Conservation (phyloP, 805 yeast genomes). For the Naumovozyma castellii region DNA sequence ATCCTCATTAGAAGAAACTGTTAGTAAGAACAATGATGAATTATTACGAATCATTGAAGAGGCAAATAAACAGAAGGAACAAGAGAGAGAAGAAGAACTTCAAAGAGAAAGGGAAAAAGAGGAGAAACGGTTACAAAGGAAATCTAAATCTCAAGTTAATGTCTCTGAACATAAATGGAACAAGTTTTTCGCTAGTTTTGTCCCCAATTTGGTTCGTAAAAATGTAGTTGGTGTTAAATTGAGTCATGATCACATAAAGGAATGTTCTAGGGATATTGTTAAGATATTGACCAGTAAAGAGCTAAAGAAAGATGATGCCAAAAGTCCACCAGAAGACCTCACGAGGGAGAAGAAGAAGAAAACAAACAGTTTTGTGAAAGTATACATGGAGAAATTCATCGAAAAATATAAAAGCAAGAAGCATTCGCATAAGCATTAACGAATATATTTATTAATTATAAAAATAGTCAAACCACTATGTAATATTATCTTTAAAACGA, state of each 20-base stretch:
- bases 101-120: constrained; percentile 17
- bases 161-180: constrained; percentile 30
- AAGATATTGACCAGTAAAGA: constrained; percentile 63
- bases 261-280: constrained; percentile 72
- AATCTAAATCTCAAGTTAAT: constrained; percentile 9
- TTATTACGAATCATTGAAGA: constrained; percentile 11
- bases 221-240: constrained; percentile 45
- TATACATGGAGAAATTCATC: constrained; percentile 60
- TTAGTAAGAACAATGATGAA: constrained; percentile 1
- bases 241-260: constrained; percentile 65
- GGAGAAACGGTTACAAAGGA: constrained; percentile 15
- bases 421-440: constrained; percentile 51
- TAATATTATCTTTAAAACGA: background rate
- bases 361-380: constrained; percentile 51
- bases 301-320: constrained; percentile 27
- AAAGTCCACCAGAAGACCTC: constrained; percentile 44
- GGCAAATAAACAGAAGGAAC: constrained; percentile 21
- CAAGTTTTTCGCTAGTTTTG: constrained; percentile 52
- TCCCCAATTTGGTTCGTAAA: constrained; percentile 69
- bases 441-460: constrained; percentile 30
- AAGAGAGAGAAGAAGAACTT: constrained; percentile 12
- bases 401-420: constrained; percentile 36
- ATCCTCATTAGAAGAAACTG: background rate
- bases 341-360: constrained; percentile 59
- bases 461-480: background rate